Conservation (phyloP, 768 basidiomycete species). For the Epithele typhae region DNA sequence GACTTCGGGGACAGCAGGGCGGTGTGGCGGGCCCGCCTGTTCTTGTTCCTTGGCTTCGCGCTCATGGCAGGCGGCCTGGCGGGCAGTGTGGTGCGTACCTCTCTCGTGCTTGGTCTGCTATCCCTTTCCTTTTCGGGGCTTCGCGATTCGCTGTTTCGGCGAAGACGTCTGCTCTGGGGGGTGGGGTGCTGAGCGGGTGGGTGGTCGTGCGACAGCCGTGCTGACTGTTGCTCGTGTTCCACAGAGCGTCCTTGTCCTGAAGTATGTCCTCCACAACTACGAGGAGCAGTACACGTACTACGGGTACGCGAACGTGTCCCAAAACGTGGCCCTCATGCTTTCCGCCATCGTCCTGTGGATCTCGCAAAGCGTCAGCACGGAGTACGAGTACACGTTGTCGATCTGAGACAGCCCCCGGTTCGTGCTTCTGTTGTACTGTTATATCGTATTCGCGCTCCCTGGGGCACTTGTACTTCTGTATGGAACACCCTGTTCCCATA, state of each 20-base stretch:
- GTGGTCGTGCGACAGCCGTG: too few species aligned
- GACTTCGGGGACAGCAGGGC: conserved; percentile 77
- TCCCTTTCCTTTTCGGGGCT: not conserved
- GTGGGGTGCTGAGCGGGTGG: too few species aligned
- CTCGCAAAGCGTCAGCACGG: conserved; percentile 77
- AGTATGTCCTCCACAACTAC: conserved; percentile 77
- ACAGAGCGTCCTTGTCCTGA: conserved; percentile 85
- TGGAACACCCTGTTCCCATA: not conserved
- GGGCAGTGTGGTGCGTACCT: conserved; percentile 82
- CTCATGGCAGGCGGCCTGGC: conserved; percentile 97
- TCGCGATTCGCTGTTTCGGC: too few species aligned
- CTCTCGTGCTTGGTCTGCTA: not conserved
- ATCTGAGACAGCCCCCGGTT: conserved; percentile 23
- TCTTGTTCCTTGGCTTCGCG: conserved; percentile 94
- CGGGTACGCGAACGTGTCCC: conserved; percentile 93
- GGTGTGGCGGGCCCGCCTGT: conserved; percentile 87
- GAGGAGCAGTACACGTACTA: conserved; percentile 80
- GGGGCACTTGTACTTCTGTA: not conserved
- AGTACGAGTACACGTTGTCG: conserved; percentile 88
- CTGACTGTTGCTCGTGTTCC: not conserved
- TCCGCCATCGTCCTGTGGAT: conserved; percentile 90
- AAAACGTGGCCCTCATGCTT: conserved; percentile 82
- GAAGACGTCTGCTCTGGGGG: too few species aligned
- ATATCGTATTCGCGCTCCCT: too few species aligned
- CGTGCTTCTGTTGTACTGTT: conserved; percentile 3